These are phyloP conservation scores for Scheffersomyces stambukii DNA, from an alignment of 1,139 yeast genomes.

Conservation along the genomic window DNA sequence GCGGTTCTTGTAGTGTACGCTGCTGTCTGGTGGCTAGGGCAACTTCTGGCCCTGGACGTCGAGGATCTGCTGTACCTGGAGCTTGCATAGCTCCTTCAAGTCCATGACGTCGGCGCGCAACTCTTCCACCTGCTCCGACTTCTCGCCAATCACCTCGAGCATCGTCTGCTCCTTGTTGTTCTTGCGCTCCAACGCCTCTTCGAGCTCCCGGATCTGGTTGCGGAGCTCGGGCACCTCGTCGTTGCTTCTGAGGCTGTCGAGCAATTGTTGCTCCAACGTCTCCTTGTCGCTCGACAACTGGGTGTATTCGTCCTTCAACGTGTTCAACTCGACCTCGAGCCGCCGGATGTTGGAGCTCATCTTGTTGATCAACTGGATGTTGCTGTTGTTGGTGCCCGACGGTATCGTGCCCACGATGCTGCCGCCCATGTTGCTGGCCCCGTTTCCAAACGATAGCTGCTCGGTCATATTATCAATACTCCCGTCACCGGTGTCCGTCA, in stretches of 20 bases:
- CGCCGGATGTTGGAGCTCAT: constrained; percentile 73
- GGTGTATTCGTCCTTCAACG: constrained; percentile 60
- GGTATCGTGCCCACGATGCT: constrained; percentile 9
- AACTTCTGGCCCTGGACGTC: constrained; percentile 48
- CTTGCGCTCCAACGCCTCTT: constrained; percentile 33
- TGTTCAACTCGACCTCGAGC: constrained; percentile 70
- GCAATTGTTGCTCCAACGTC: constrained; percentile 62
- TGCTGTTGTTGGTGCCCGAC: constrained; percentile 11
- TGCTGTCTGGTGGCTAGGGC: too few relatives aligned
- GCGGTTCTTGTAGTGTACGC: too few relatives aligned
- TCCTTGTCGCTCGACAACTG: constrained; percentile 57
- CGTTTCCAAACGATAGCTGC: constrained; percentile 1
- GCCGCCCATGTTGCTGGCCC: constrained; percentile 4
- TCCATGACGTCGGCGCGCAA: constrained; percentile 84
- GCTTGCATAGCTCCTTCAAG: constrained; percentile 72
- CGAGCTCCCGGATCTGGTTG: constrained; percentile 28
- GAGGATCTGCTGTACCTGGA: constrained; percentile 84
- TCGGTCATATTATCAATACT: too few relatives aligned
- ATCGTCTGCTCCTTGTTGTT: constrained; percentile 54
- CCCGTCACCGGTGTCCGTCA: constrained; percentile 15
- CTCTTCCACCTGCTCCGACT: constrained; percentile 82
- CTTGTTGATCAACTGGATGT: constrained; percentile 64
- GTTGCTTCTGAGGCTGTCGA: constrained; percentile 38
- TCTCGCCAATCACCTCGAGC: constrained; percentile 79
- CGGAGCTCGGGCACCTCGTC: constrained; percentile 44